Percentiles rank a stretch among this genome's conserved stretches.
These are phyloP conservation scores for Agaricus subrufescens DNA, from an alignment of 768 basidiomycete species.

Conservation along the genomic window DNA sequence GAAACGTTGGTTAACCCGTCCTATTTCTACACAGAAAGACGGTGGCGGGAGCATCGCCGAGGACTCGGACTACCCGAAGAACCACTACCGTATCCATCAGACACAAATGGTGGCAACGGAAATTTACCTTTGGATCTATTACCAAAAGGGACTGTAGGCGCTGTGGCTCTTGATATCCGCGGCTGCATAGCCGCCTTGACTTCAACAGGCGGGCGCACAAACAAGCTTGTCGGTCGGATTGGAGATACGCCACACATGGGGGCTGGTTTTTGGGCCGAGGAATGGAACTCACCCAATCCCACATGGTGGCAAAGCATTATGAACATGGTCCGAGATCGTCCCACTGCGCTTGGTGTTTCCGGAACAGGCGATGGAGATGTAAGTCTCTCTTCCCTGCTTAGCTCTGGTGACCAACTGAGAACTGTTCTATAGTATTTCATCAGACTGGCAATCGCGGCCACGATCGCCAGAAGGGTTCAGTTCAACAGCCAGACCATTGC, in stretches of 20 bases:
- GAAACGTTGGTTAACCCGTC: constrained; percentile 61
- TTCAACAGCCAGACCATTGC: constrained; percentile 52
- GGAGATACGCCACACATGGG: constrained; percentile 82
- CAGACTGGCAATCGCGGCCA: constrained; percentile 58
- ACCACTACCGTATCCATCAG: constrained; percentile 35
- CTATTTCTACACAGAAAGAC: constrained; percentile 71
- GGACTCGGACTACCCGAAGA: constrained; percentile 73
- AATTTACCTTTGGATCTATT: constrained; percentile 44
- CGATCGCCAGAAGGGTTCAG: constrained; percentile 63
- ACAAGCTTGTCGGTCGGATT: constrained; percentile 79
- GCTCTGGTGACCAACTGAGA: background rate
- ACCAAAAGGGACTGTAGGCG: constrained; percentile 80
- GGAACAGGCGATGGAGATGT: constrained; percentile 87
- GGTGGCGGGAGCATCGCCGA: constrained; percentile 75
- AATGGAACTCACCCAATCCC: constrained; percentile 42
- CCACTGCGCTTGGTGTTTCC: constrained; percentile 63
- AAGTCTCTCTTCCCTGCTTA: constrained; percentile 16
- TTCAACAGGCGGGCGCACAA: constrained; percentile 79
- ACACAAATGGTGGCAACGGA: constrained; percentile 12
- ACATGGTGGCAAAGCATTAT: constrained; percentile 4
- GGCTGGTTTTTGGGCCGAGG: constrained; percentile 80
- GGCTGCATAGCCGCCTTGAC: constrained; percentile 73
- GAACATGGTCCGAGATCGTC: constrained; percentile 2
- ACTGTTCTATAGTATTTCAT: constrained; percentile 61
- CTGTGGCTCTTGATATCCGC: constrained; percentile 70